Conservation (phyloP, 2,329 filamentous ascomycete genomes). For the Dactylellina haptotyla region DNA sequence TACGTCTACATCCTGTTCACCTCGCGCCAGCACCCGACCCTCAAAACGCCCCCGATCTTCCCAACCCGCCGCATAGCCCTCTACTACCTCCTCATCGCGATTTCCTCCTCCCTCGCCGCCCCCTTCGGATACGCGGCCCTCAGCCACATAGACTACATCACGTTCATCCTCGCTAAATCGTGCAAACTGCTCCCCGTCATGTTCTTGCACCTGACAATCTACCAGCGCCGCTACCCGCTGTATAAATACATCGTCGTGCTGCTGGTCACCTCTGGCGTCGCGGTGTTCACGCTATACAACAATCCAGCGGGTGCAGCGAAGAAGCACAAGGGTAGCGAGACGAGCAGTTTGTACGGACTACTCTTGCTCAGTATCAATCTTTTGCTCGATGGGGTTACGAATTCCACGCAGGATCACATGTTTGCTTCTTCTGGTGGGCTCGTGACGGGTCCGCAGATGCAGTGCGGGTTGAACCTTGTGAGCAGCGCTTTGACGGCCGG, state of each 20-base stretch:
- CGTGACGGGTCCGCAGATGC: constrained; percentile 91
- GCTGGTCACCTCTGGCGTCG: constrained; percentile 89
- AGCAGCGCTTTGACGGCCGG: constrained; percentile 77
- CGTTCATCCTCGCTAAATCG: constrained; percentile 76
- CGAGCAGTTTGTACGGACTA: constrained; percentile 79
- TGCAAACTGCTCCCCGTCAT: constrained; percentile 99
- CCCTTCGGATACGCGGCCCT: constrained; percentile 76
- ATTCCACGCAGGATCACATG: constrained; percentile 95
- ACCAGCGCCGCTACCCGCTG: constrained; percentile 85
- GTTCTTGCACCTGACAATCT: constrained; percentile 92
- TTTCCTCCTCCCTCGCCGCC: constrained; percentile 73
- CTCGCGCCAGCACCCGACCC: constrained; percentile 63
- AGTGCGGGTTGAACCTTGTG: constrained; percentile 96
- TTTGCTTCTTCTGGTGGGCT: constrained; percentile 66
- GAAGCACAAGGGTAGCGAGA: constrained; percentile 66
- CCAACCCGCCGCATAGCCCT: constrained; percentile 78
- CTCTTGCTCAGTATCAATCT: constrained; percentile 87
- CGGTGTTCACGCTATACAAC: constrained; percentile 90
- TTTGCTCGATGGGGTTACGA: constrained; percentile 93
- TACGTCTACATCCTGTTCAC: constrained; percentile 79
- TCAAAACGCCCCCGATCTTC: constrained; percentile 71
- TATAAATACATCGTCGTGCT: constrained; percentile 97
- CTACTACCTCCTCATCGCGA: constrained; percentile 81
- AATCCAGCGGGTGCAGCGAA: constrained; percentile 69
- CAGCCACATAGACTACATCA: constrained; percentile 76